Percentiles rank a stretch among this genome's conserved stretches.
These are phyloP conservation scores for Arthrinium phaeospermum DNA, from an alignment of 2,329 filamentous ascomycete genomes.

Conservation along the genomic window DNA sequence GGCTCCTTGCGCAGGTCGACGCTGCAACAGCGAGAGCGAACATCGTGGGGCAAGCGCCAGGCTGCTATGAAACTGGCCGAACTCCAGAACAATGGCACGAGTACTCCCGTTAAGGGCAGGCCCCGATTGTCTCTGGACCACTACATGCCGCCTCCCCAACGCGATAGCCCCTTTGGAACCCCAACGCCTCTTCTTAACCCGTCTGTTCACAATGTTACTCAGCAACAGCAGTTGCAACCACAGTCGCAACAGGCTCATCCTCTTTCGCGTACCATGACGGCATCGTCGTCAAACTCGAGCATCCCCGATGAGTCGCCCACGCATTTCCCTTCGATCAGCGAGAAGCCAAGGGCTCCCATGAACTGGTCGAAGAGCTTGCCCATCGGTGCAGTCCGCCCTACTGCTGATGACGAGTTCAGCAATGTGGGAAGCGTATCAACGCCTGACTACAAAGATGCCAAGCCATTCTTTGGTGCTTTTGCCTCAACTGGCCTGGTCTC, in stretches of 20 bases:
- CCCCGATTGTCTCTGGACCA: slow-evolving; percentile 82
- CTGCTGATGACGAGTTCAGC: slow-evolving; percentile 27
- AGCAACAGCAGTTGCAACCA: slow-evolving; percentile 19
- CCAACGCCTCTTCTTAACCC: slow-evolving; percentile 58
- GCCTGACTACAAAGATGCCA: slow-evolving; percentile 78
- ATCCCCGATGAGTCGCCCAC: slow-evolving; percentile 72
- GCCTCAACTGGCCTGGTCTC: slow-evolving; percentile 94
- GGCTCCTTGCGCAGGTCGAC: slow-evolving; percentile 86
- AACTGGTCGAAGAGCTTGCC: slow-evolving; percentile 80
- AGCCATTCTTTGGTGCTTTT: slow-evolving; percentile 82
- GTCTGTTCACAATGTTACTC: slow-evolving; percentile 57
- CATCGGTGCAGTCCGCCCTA: slow-evolving; percentile 37
- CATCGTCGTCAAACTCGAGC: slow-evolving; percentile 84
- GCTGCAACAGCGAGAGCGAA: slow-evolving; percentile 80
- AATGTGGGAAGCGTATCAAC: slow-evolving; percentile 64
- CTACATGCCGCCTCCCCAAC: slow-evolving; percentile 67
- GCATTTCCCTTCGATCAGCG: slow-evolving; percentile 62
- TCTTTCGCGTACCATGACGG: slow-evolving; percentile 83
- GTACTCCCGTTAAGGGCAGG: slow-evolving; percentile 64
- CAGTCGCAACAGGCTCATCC: slow-evolving; percentile 72
- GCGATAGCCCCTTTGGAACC: slow-evolving; percentile 69
- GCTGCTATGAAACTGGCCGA: slow-evolving; percentile 62
- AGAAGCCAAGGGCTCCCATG: slow-evolving; percentile 53
- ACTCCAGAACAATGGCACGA: slow-evolving; percentile 57
- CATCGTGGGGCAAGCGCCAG: slow-evolving; percentile 65